A percentile compares a stretch with the other conserved stretches of the same genome.
These are phyloP conservation scores for Sedum album DNA, from an alignment of 164 flowering plant genomes.

Conservation along the genomic window DNA sequence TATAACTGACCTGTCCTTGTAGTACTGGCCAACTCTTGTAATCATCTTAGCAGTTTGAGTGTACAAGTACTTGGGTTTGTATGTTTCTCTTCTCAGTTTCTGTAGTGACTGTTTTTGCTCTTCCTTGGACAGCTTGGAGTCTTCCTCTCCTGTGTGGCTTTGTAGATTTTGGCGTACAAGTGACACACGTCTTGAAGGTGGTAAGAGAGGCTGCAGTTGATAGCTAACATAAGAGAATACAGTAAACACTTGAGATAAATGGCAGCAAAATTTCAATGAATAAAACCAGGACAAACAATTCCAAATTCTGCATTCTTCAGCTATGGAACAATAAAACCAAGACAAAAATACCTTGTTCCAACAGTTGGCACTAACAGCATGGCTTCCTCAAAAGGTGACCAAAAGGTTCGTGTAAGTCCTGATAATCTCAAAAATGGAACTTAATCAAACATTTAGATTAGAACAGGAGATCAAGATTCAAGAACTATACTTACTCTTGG, in stretches of 20 bases:
- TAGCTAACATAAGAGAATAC: background rate
- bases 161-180: slow-evolving; percentile 8
- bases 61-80: slow-evolving; percentile 30
- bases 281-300: too few species aligned
- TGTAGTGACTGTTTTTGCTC: slow-evolving; percentile 31
- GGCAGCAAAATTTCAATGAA: background rate
- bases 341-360: slow-evolving; percentile 1
- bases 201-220: background rate
- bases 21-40: slow-evolving; percentile 28
- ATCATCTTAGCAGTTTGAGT: slow-evolving; percentile 20
- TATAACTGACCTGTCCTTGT: slow-evolving; percentile 20
- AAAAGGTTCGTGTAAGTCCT: slow-evolving; percentile 10
- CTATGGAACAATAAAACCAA: too few species aligned
- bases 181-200: background rate
- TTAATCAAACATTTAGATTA: background rate
- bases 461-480: background rate
- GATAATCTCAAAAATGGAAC: background rate
- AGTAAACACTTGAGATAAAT: background rate
- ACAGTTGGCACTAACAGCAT: slow-evolving; percentile 2
- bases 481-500: background rate
- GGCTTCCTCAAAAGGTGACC: slow-evolving; percentile 7
- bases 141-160: slow-evolving; percentile 10
- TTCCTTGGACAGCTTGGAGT: slow-evolving; percentile 21
- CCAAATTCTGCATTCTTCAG: too few species aligned
- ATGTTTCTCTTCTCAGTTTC: slow-evolving; percentile 34